These are phyloP conservation scores for Aspergillus ibericus DNA, from an alignment of 2,329 filamentous ascomycete genomes.

Conservation along the genomic window DNA sequence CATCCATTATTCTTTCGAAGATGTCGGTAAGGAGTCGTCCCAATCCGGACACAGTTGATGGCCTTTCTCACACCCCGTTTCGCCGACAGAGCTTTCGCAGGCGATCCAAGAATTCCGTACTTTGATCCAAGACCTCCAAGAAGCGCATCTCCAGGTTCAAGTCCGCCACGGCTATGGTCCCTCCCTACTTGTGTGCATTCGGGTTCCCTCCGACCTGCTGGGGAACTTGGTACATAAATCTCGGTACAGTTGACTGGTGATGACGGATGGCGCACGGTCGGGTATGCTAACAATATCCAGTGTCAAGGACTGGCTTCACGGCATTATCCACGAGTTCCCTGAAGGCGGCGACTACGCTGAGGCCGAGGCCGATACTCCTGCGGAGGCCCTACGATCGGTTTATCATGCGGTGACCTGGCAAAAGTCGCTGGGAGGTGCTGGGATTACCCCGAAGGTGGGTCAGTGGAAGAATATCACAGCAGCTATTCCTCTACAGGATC, in stretches of 20 bases:
- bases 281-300: conserved; percentile 44
- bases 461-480: conserved; percentile 67
- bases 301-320: conserved; percentile 91
- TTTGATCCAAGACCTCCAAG: conserved; percentile 71
- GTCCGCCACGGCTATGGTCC: conserved; percentile 75
- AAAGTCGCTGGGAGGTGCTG: conserved; percentile 73
- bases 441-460: conserved; percentile 66
- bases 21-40: conserved; percentile 56
- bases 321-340: conserved; percentile 75
- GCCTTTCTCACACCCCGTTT: conserved; percentile 7
- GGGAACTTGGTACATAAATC: conserved; percentile 80
- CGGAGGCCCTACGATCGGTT: conserved; percentile 82
- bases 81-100: conserved; percentile 60
- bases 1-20: conserved; percentile 72
- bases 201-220: conserved; percentile 74
- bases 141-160: conserved; percentile 81
- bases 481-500: conserved; percentile 74
- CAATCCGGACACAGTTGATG: neutral
- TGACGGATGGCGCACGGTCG: neutral
- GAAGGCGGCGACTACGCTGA: conserved; percentile 68
- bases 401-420: conserved; percentile 80
- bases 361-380: conserved; percentile 79
- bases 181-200: conserved; percentile 80
- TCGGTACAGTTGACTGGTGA: conserved; percentile 49
- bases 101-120: conserved; percentile 75